These are phyloP conservation scores for Decorospora gaudefroyi DNA, from an alignment of 2,329 filamentous ascomycete species.

Conservation along the genomic window DNA sequence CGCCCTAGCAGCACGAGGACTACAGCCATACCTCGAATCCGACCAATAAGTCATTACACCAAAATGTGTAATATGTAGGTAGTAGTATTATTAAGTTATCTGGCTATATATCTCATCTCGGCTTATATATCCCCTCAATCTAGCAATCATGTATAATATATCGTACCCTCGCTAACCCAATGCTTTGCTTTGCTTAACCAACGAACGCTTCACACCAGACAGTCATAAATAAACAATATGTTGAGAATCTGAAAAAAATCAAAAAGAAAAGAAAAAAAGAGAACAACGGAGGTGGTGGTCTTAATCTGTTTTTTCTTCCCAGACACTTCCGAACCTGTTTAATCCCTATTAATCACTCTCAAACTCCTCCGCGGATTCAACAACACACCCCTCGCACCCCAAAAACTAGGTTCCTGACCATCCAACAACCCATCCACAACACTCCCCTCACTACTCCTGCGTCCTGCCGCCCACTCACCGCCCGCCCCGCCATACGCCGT, in stretches of 20 bases:
- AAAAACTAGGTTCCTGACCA: constrained; percentile 71
- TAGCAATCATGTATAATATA: no score
- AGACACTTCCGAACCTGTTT: constrained; percentile 2
- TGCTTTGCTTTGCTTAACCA: no score
- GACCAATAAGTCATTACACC: no score
- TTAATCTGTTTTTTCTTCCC: no score
- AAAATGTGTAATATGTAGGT: no score
- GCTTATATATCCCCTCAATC: no score
- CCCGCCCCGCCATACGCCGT: constrained; percentile 26
- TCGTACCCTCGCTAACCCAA: no score
- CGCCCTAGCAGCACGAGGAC: no score
- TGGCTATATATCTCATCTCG: no score
- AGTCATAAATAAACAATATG: not conserved
- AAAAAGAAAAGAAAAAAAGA: not conserved
- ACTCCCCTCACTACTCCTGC: constrained; percentile 52
- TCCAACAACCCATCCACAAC: constrained; percentile 63
- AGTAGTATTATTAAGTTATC: no score
- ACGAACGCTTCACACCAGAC: no score
- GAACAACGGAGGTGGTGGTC: not conserved
- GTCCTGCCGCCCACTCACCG: constrained; percentile 32
- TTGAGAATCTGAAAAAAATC: not conserved
- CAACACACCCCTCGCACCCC: constrained; percentile 63
- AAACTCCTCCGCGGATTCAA: constrained; percentile 70
- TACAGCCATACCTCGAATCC: no score
- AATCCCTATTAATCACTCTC: constrained; percentile 67